phyloP scores from a whole-genome alignment of 148 eudicot species.

The Camellia lanceoleosa region DNA sequence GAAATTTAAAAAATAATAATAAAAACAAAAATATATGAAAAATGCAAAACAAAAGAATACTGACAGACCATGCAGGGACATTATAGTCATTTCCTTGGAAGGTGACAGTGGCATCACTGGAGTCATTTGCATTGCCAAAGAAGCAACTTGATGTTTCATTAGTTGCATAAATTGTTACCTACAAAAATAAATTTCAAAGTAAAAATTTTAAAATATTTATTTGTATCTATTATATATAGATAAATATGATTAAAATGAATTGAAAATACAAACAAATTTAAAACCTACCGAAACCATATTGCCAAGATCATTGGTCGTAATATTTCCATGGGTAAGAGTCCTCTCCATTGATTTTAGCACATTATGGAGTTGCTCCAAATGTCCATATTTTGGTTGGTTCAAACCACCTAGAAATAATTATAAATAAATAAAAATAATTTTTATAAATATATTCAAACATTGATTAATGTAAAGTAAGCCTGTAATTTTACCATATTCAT shows the following conservation, averaged over 20 bases:
- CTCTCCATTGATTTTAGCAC: constrained; percentile 46
- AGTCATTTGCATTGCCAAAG: constrained; percentile 30
- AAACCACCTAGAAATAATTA: constrained; percentile 28
- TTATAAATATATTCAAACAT: neutral
- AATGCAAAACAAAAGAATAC: constrained; percentile 25
- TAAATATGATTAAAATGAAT: no score
- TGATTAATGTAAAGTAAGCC: no score
- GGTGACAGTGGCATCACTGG: constrained; percentile 33
- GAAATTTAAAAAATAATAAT: neutral
- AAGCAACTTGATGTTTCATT: constrained; percentile 30
- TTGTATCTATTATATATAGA: no score
- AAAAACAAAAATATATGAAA: neutral
- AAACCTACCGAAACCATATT: constrained; percentile 35
- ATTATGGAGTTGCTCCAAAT: constrained; percentile 49
- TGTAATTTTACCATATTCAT: constrained; percentile 53
- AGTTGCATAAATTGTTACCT: constrained; percentile 35
- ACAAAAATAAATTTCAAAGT: neutral
- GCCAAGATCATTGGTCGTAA: constrained; percentile 21
- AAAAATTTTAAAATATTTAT: no score
- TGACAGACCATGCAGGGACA: constrained; percentile 73
- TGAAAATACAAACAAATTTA: neutral
- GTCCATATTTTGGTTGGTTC: constrained; percentile 64
- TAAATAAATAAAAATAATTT: neutral
- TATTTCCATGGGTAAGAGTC: constrained; percentile 48
- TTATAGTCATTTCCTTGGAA: constrained; percentile 22